A percentile compares a stretch with the other conserved stretches of the same genome.
phyloP scores from a whole-genome alignment of 179 eudicot species.

The Beta lomatogona region DNA sequence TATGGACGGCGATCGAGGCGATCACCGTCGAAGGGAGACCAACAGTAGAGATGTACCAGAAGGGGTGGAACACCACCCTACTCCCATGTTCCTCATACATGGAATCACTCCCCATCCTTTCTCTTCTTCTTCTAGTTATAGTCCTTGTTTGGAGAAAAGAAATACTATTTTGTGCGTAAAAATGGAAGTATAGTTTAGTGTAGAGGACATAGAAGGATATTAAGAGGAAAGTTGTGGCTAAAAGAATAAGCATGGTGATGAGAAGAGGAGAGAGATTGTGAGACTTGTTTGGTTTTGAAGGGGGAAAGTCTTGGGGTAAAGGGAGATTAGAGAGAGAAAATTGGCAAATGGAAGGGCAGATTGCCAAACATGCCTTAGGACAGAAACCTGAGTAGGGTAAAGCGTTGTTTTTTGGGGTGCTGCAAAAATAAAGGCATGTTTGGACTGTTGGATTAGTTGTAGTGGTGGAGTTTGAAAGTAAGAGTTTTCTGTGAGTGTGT shows the following conservation, averaged over 20 bases:
- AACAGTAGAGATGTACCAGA: conserved; percentile 37
- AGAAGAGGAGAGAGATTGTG: conserved; percentile 39
- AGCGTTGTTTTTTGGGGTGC: conserved; percentile 6
- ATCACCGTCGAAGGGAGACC: conserved; percentile 33
- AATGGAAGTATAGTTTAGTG: conserved; percentile 29
- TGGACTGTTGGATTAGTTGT: conserved; percentile 23
- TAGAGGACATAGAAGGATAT: conserved; percentile 34
- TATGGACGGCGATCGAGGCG: conserved; percentile 23
- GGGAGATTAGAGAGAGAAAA: not conserved
- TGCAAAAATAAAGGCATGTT: conserved; percentile 38
- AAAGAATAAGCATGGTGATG: conserved; percentile 34
- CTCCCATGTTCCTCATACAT: conserved; percentile 23
- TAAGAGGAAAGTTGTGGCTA: conserved; percentile 34
- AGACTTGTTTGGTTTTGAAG: conserved; percentile 29
- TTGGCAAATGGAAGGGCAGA: conserved; percentile 35
- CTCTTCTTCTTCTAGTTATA: not conserved
- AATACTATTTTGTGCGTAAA: not conserved
- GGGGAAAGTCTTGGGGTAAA: conserved; percentile 12
- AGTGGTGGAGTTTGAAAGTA: not conserved
- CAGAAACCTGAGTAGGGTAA: conserved; percentile 21
- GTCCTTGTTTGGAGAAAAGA: conserved; percentile 15
- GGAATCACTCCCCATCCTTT: not conserved
- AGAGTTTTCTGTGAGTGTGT: conserved; percentile 30
- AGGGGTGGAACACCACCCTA: conserved; percentile 35
- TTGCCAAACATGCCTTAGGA: conserved; percentile 30